Evolutionary conservation across 176 grass and related monocot genomes (phyloP).

Genomic region (Raddia guianensis): DNA sequence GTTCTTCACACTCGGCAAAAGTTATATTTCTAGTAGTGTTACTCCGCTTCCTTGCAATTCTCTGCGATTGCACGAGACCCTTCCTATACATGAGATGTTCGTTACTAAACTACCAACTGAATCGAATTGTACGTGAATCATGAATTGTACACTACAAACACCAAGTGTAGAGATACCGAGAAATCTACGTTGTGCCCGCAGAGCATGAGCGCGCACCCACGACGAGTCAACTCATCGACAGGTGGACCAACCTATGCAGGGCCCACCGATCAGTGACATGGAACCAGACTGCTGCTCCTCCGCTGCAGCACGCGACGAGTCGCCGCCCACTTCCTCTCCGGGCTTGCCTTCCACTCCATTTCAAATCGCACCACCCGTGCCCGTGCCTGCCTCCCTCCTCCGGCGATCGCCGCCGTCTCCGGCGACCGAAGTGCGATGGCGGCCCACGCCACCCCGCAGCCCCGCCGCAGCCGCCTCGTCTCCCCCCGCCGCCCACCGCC

Average conservation of each 20-base stretch:
- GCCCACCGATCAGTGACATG: neutral
- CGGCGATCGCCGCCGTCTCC: neutral
- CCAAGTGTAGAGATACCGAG: no score
- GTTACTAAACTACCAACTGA: no score
- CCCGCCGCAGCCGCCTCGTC: neutral
- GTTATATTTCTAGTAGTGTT: no score
- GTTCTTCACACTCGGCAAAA: no score
- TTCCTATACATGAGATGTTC: no score
- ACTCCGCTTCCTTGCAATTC: no score
- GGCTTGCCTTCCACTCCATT: slow-evolving; percentile 35
- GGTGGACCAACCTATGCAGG: accelerated
- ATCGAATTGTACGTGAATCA: no score
- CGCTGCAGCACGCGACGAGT: neutral
- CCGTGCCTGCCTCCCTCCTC: neutral
- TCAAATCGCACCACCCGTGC: neutral
- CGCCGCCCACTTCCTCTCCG: neutral
- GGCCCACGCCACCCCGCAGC: neutral
- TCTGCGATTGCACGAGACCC: no score
- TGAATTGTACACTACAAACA: no score
- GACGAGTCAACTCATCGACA: neutral
- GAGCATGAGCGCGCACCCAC: no score
- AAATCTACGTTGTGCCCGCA: no score
- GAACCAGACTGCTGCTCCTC: neutral
- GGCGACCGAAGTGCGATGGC: slow-evolving; percentile 15
- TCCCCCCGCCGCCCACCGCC: neutral